Base-by-base conservation (phyloP, 306 rosid genomes). In the Glycine latifolia region DNA sequence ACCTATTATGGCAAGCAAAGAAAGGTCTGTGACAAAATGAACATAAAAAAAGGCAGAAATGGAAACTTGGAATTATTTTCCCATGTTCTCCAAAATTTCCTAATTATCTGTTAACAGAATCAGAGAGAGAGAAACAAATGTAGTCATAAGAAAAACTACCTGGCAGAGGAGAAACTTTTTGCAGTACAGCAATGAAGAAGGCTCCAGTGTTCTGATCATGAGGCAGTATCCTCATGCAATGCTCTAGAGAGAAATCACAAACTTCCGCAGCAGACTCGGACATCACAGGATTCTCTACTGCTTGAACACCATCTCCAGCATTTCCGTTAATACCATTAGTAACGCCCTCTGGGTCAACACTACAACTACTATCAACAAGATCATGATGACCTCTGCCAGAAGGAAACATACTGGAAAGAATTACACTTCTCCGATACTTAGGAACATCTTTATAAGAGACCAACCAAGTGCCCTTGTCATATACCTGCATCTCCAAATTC, bases 171-270 rank as follows among this genome's bases (percentile, higher is more conserved):
- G 95, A 90, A 77, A 86, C 87, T 89, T 96, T 96, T 78, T 80
- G 90, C 74, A 96, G 86, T 48, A 96, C 97, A 35, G 99, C 99
- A 87, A 96, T 89, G 69, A 96, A 96, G 86, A 96, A 96, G 83
- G 99, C 97, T 63, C 99, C 99, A 72, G 90, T 89, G 76, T 94
- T 96, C 86, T 96, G 98, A 92, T 96, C 99, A 87, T 96, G 99
- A 16, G 99, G 99, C 72, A 90, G 60, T 80, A 92, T 90, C 86
- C 99, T 93, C 95, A 91, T 90, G 85, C 98, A 92, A 71, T 77
- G 95, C 82, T 96, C 98, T 10, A 94, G 81, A 39, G 97, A 95
- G 73, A 92, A 92, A 63, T 84, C 86, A 56, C 91, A 94, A 85
- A 90, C 87, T 83, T 93, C 97, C 81, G 74, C 94, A 3, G 84